phyloP scores from a whole-genome alignment of 176 grass and related monocot genomes.

The Paspalum vaginatum region DNA sequence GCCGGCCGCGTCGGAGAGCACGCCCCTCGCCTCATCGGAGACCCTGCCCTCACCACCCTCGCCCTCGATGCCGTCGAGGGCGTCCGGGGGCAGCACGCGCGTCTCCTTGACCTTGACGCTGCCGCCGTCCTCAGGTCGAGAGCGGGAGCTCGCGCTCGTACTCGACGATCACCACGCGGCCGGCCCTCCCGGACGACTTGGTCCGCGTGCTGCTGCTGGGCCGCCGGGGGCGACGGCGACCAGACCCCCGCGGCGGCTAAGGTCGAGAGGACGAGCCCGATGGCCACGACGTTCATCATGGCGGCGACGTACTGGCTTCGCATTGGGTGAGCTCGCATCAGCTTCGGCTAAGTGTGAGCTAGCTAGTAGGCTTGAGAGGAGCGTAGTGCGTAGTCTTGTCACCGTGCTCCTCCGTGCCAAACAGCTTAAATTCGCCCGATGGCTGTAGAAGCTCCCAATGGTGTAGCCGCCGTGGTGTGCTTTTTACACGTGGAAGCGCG shows the following conservation, averaged over 20 bases:
- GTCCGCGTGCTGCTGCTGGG: background rate
- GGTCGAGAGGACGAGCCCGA: slow-evolving; percentile 71
- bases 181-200: slow-evolving; percentile 63
- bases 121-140: slow-evolving; percentile 1
- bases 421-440: slow-evolving; percentile 30
- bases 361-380: background rate
- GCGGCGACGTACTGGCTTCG: background rate
- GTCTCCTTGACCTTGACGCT: slow-evolving; percentile 39
- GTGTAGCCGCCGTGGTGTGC: background rate
- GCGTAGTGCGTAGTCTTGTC: background rate
- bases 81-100: background rate
- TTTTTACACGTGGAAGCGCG: slow-evolving; percentile 15
- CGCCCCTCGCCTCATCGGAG: slow-evolving; percentile 4
- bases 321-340: slow-evolving; percentile 3
- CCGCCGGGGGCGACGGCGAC: slow-evolving; percentile 41
- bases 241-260: slow-evolving; percentile 63
- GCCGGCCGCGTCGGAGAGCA: slow-evolving; percentile 10
- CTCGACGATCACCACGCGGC: slow-evolving; percentile 78
- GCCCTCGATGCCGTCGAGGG: slow-evolving; percentile 36
- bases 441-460: slow-evolving; percentile 1
- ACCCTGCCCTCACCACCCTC: slow-evolving; percentile 14
- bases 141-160: slow-evolving; percentile 68
- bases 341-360: background rate
- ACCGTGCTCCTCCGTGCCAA: background rate
- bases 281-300: slow-evolving; percentile 79